Conservation (phyloP, 2,329 filamentous ascomycete species). For the Ascochyta viciae-villosae region DNA sequence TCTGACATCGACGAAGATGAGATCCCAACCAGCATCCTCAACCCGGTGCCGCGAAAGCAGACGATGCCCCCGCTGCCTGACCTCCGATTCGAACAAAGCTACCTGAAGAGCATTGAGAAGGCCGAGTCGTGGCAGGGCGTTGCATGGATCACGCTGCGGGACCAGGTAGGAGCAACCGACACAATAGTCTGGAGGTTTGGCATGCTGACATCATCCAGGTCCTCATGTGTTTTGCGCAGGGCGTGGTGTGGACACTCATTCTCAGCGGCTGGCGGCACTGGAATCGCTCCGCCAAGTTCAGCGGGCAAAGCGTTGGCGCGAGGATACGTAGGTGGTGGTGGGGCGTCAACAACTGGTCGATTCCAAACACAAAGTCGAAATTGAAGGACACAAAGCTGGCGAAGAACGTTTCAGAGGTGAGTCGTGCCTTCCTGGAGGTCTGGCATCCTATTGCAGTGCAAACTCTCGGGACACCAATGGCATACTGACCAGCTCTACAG, state of each 20-base stretch:
- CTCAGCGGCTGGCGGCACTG: slow-evolving; percentile 88
- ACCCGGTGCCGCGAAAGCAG: slow-evolving; percentile 59
- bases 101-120: slow-evolving; percentile 83
- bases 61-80: slow-evolving; percentile 78
- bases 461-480: not conserved
- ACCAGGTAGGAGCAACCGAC: slow-evolving; percentile 70
- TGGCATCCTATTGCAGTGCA: slow-evolving; percentile 16
- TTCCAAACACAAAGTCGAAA: slow-evolving; percentile 32
- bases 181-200: not conserved
- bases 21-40: slow-evolving; percentile 71
- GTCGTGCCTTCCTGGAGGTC: slow-evolving; percentile 44
- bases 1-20: slow-evolving; percentile 68
- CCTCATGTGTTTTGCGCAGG: slow-evolving; percentile 85
- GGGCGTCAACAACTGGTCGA: slow-evolving; percentile 84
- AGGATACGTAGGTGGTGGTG: slow-evolving; percentile 92
- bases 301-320: slow-evolving; percentile 78
- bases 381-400: slow-evolving; percentile 42
- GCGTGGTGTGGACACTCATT: slow-evolving; percentile 84
- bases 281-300: slow-evolving; percentile 80
- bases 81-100: slow-evolving; percentile 96
- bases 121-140: slow-evolving; percentile 83
- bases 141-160: slow-evolving; percentile 81
- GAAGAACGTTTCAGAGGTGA: slow-evolving; percentile 46
- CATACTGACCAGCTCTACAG: slow-evolving; percentile 27
- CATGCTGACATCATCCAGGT: slow-evolving; percentile 60